Evolutionary conservation across 805 yeast genomes (phyloP), one percentile per base, ranked within the genome.

Genomic region (Metschnikowia borealis): DNA sequence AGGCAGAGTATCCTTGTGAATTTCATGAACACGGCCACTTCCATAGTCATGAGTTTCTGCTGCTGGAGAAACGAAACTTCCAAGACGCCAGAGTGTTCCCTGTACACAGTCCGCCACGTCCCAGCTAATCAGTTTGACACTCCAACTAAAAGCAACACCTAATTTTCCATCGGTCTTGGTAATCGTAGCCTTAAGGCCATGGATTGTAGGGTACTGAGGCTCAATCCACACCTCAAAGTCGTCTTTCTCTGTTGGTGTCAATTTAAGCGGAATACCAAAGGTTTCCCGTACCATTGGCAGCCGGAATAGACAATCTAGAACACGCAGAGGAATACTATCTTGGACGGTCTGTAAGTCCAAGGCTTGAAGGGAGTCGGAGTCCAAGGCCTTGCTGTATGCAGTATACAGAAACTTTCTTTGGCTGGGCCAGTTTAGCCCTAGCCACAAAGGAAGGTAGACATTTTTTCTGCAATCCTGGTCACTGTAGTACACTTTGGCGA

Each of bases 141-240:
- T 37, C 75, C 75, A 70, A 0, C 34, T 34, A 20, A 57, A 39
- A 18, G 26, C 42, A 2, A 59, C 14, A 2, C 46, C 37, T 1
- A 57, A 23, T 2, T 33, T 23, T 1, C 49, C 57, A 17, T 50
- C 42, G 3, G n/a, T 26, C 17, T 54, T 52, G 17, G 47, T 23
- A n/a, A 64, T 48, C 5, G 54, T 50, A 11, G 69, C 44, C 37
- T 55, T 53, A 14, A 66, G 43, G 0, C 75, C 75, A 6, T 69
- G 66, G 1, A 71, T 48, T 3, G 68, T 61, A 5, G 71, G 65
- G 42, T 55, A 52, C 23, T 56, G 59, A 15, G 63, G 56, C 49
- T 70, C 69, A 10, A 69, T 47, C 74, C 74, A 69, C 2, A 69
- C 61, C 6, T 58, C 49, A 38, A 67, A 62, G 8, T 52, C 41